Evolutionary conservation across 352 stramenopile species (phyloP).

Genomic region (Pythium phragmitis): DNA sequence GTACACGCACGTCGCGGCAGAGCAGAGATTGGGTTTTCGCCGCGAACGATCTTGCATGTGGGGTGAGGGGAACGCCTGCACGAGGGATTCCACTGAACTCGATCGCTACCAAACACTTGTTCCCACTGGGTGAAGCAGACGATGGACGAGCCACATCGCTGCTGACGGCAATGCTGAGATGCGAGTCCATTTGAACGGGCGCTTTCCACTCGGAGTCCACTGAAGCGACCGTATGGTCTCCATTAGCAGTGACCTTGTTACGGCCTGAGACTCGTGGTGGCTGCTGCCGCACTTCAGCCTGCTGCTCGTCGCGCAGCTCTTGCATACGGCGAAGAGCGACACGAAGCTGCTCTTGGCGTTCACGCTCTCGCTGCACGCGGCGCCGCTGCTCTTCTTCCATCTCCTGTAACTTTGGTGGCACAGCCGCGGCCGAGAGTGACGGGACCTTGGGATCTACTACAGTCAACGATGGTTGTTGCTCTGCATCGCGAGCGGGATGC

Average conservation of each 20-base stretch:
- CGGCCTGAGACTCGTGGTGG: background rate
- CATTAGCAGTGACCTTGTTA: background rate
- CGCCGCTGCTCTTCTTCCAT: constrained; percentile 26
- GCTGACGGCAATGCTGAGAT: background rate
- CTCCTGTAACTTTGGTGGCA: background rate
- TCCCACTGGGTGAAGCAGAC: background rate
- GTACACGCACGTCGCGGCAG: constrained; percentile 48
- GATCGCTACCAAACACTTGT: background rate
- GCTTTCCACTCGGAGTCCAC: constrained; percentile 36
- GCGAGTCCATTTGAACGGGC: constrained; percentile 29
- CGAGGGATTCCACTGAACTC: constrained; percentile 41
- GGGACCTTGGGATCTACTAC: background rate
- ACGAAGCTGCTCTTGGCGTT: constrained; percentile 41
- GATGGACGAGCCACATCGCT: background rate
- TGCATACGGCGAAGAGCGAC: constrained; percentile 46
- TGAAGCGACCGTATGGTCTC: background rate
- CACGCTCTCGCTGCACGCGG: constrained; percentile 29
- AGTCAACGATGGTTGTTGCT: background rate
- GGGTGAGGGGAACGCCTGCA: constrained; percentile 45
- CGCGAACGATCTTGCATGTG: constrained; percentile 42
- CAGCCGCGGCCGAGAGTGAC: background rate
- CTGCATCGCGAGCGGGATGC: too few relatives aligned
- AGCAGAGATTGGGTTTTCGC: constrained; percentile 31
- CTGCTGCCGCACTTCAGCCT: background rate
- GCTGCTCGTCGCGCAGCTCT: constrained; percentile 34